These are phyloP conservation scores for Calycina herbarum DNA, from an alignment of 2,329 filamentous ascomycete genomes.

Conservation along the genomic window DNA sequence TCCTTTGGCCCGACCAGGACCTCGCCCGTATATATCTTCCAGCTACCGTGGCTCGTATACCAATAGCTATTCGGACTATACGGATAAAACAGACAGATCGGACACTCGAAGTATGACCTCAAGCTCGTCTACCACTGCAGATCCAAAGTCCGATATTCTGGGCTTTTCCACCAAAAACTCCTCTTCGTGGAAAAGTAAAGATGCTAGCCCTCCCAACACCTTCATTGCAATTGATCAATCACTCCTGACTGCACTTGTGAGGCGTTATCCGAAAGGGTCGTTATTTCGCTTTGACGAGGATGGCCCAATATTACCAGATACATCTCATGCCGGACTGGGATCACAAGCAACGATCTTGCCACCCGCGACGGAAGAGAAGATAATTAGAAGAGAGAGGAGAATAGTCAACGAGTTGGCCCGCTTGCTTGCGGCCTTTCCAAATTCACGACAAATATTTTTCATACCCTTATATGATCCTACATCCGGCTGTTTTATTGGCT, in stretches of 20 bases:
- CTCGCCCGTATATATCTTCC: conserved; percentile 16
- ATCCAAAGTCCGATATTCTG: conserved; percentile 28
- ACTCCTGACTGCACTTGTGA: conserved; percentile 27
- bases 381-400: conserved; percentile 14
- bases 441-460: conserved; percentile 47
- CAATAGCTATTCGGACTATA: neutral
- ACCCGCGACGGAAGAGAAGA: conserved; percentile 14
- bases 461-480: conserved; percentile 49
- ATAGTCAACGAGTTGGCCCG: conserved; percentile 29
- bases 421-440: conserved; percentile 42
- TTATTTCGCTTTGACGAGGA: conserved; percentile 32
- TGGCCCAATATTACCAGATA: conserved; percentile 20
- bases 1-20: conserved; percentile 16
- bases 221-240: conserved; percentile 28
- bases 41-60: neutral
- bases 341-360: conserved; percentile 11
- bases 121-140: conserved; percentile 3
- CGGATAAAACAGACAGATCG: neutral
- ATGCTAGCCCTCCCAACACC: conserved; percentile 5
- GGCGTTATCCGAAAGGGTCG: conserved; percentile 32
- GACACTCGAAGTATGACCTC: neutral
- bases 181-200: conserved; percentile 25
- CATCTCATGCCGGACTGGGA: neutral
- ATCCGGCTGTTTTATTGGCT: conserved; percentile 47
- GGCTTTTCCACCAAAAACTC: conserved; percentile 30